Percentiles rank a stretch among this genome's conserved stretches.
Conservation (phyloP, 2,329 filamentous ascomycete species). For the Fusarium piperis region DNA sequence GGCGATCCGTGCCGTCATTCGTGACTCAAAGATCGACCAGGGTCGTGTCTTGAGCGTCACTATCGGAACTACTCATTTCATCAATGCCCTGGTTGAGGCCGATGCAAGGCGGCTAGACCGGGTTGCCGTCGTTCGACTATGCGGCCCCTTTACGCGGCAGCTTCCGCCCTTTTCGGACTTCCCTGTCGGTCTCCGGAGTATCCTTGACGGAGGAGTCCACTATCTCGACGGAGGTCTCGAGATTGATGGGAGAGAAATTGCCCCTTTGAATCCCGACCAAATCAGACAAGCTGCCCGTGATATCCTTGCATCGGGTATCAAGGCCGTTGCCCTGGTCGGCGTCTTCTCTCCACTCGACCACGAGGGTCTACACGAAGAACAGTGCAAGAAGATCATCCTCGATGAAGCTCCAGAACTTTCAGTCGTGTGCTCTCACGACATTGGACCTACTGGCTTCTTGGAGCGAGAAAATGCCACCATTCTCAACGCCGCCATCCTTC, state of each 20-base stretch:
- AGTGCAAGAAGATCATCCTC: conserved; percentile 50
- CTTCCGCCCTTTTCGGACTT: conserved; percentile 59
- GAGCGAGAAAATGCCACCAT: conserved; percentile 64
- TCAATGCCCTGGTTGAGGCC: conserved; percentile 59
- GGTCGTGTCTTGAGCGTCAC: conserved; percentile 56
- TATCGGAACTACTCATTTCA: conserved; percentile 62
- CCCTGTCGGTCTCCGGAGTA: conserved; percentile 50
- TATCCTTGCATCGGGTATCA: conserved; percentile 50
- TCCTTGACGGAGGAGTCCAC: conserved; percentile 53
- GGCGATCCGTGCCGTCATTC: conserved; percentile 56
- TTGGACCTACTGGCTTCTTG: conserved; percentile 56
- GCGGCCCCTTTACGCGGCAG: conserved; percentile 55
- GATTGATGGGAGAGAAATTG: conserved; percentile 59
- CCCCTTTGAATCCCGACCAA: conserved; percentile 49
- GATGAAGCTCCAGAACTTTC: conserved; percentile 47
- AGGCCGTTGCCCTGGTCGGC: conserved; percentile 54
- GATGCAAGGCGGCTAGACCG: conserved; percentile 54
- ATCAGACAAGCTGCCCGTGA: conserved; percentile 47
- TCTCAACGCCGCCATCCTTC: conserved; percentile 62
- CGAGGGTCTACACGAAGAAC: conserved; percentile 52
- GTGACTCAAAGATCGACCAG: conserved; percentile 49
- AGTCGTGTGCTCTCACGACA: conserved; percentile 55
- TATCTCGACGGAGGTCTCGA: conserved; percentile 59
- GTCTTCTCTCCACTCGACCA: conserved; percentile 59
- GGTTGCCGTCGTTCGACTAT: conserved; percentile 58